Base-by-base conservation (phyloP, 2,329 filamentous ascomycete genomes). In the Fusarium sp. region DNA sequence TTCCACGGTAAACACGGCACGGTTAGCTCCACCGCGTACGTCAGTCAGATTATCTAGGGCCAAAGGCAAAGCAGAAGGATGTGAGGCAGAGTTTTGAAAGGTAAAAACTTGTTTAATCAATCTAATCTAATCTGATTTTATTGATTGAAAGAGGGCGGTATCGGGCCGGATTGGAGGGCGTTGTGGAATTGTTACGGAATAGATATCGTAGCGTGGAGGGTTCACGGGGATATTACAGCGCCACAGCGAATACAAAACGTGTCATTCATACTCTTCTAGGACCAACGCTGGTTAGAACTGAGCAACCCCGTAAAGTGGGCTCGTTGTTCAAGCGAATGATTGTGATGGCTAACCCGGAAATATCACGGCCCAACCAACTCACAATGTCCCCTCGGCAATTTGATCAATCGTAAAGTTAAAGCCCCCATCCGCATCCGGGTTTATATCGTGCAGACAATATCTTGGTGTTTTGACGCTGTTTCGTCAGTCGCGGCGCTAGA, bases 51-150 rank as follows among this genome's bases (percentile, higher is more conserved):
- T 48, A 50, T 44, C 64, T 50, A 38, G 54, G 47, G 48, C 44
- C 20, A 36, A 48, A 36, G 53, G 41, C 17, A 36, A n/a, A 48
- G 41, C 30, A 28, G 24, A 50, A 53, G 17, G 17, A 17, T 32
- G 18, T 28, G 36, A 55, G 35, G 45, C 38, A 51, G 17, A 17
- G 4, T 15, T 53, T 26, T 2, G 11, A 9, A 4, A n/a, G 17
- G 20, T 8, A 18, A 36, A 32, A 32, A 35, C 11, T 26, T 26
- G 12, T n/a, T 30, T 50, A 24, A 63, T 54, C 59, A 55, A 75
- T 75, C 73, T 73, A 70, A 75, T 75, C 69, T 73, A 62, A 75
- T 75, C 73, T 66, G 73, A 75, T 75, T 50, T 32, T 39, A 63
- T 58, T 15, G 14, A 26, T 39, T 8, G 10, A 39, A 13, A 15